phyloP scores from a whole-genome alignment of 2,329 filamentous ascomycete species.

The Penicillium rolfsii region DNA sequence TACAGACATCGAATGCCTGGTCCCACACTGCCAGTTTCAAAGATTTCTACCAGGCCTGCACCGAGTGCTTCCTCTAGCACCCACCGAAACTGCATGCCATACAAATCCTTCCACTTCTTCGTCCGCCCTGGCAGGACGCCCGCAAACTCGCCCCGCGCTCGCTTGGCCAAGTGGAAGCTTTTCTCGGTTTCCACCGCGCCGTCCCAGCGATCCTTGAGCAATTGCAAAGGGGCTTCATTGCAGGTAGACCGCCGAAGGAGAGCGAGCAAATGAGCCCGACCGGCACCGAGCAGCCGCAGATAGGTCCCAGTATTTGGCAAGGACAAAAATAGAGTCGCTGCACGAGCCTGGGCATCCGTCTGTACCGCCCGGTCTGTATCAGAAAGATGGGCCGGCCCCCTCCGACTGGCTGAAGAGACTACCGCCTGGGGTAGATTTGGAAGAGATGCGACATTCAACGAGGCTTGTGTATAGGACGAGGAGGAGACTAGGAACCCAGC shows the following conservation, averaged over 20 bases:
- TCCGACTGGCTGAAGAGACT: slow-evolving; percentile 34
- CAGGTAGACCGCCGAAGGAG: slow-evolving; percentile 57
- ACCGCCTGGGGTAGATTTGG: slow-evolving; percentile 34
- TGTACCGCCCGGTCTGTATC: slow-evolving; percentile 24
- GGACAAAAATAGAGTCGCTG: slow-evolving; percentile 54
- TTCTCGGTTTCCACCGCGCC: slow-evolving; percentile 58
- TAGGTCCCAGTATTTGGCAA: slow-evolving; percentile 64
- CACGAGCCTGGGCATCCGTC: slow-evolving; percentile 29
- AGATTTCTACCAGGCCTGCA: slow-evolving; percentile 63
- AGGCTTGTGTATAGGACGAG: slow-evolving; percentile 45
- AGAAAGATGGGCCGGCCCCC: slow-evolving; percentile 15
- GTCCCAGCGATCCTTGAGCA: slow-evolving; percentile 65
- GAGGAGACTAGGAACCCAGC: slow-evolving; percentile 60
- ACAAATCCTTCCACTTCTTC: slow-evolving; percentile 65
- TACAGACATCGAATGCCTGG: slow-evolving; percentile 53
- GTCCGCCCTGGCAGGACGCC: slow-evolving; percentile 61
- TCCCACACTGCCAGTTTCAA: slow-evolving; percentile 66
- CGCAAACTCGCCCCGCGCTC: slow-evolving; percentile 58
- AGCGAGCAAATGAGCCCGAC: slow-evolving; percentile 58
- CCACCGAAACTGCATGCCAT: slow-evolving; percentile 64
- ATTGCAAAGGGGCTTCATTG: slow-evolving; percentile 57
- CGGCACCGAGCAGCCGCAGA: slow-evolving; percentile 59
- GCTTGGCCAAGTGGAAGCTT: slow-evolving; percentile 54
- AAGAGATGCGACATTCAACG: slow-evolving; percentile 48
- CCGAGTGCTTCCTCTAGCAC: slow-evolving; percentile 64